Base-by-base conservation (phyloP, 1,284 basidiomycete genomes). In the Fomes fomentarius region DNA sequence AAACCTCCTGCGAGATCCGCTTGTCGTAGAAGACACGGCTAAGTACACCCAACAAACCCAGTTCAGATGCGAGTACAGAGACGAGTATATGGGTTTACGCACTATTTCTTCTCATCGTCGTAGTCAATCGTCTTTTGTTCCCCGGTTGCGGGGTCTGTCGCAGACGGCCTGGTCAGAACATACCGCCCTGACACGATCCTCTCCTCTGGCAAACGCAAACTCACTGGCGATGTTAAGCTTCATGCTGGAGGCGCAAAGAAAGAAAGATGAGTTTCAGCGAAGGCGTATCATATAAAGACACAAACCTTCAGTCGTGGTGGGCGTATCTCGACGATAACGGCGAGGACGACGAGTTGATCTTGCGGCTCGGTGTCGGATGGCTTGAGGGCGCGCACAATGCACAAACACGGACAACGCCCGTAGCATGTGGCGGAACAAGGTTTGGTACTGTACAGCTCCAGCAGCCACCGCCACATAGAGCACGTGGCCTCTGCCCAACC, bases 181-280 rank as follows among this genome's bases (percentile, higher is more conserved):
- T 44, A 43, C 14, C 28, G 48, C 21, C 49, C 26, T n/a, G n/a
- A n/a, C 15, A 21, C 39, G 41, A 25, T 4, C 39, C 38, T 28
- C n/a, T 28, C 47, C 54, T n/a, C n/a, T 54, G 42, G 47, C 31
- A 42, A 39, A 24, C 26, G 12, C 46, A 58, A 58, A 79, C 87
- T 78, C 73, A 93, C 93, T 96, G 76, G 95, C 92, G 76, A 98
- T 92, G 84, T 96, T 97, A 78, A 97, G 80, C 87, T 97, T 97
- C 95, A 96, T 96, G 73, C 75, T 81, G 47, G 14, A 47, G 38
- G 25, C 21, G 46, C 38, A 40, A n/a, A n/a, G n/a, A 37, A 39
- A 46, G n/a, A 39, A 26, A 33, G 26, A 38, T 50, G 3, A 61
- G 47, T 38, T 41, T 67, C 56, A 66, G 55, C 37, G 42, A 19